A percentile compares a stretch with the other conserved stretches of the same genome.
Evolutionary conservation across 164 flowering plant species (phyloP).

Genomic region (Chimonanthus salicifolius): DNA sequence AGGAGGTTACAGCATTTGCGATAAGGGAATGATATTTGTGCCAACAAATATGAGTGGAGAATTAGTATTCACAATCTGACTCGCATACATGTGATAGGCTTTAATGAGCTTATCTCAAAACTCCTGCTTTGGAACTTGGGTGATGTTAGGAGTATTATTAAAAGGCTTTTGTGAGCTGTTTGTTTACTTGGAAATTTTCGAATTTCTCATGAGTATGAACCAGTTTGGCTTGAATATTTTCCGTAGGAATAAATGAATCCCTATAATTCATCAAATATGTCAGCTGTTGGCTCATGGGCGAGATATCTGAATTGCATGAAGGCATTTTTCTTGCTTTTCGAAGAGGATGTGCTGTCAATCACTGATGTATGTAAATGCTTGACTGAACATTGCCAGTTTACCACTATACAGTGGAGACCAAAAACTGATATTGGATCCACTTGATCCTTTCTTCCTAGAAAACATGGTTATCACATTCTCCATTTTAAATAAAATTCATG

Average conservation of each 20-base stretch:
- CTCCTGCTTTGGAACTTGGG: not conserved
- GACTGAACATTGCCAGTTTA: too few species aligned
- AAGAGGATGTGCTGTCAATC: not conserved
- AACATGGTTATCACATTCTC: too few species aligned
- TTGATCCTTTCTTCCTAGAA: too few species aligned
- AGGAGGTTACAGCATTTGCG: too few species aligned
- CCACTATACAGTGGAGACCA: too few species aligned
- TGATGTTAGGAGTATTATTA: not conserved
- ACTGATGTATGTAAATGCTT: not conserved
- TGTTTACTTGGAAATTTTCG: not conserved
- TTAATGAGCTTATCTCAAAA: not conserved
- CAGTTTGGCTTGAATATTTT: not conserved
- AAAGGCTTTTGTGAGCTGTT: not conserved
- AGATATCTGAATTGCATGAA: not conserved
- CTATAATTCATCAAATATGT: too few species aligned
- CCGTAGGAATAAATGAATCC: not conserved
- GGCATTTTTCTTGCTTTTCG: not conserved
- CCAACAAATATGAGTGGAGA: not conserved
- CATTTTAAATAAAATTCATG: too few species aligned
- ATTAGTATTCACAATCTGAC: not conserved
- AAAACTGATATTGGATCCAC: too few species aligned
- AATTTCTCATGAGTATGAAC: not conserved
- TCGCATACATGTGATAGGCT: not conserved
- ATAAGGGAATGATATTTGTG: not conserved
- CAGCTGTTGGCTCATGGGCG: not conserved